Conservation (phyloP, 805 yeast species). For the Teunomyces panamensis region DNA sequence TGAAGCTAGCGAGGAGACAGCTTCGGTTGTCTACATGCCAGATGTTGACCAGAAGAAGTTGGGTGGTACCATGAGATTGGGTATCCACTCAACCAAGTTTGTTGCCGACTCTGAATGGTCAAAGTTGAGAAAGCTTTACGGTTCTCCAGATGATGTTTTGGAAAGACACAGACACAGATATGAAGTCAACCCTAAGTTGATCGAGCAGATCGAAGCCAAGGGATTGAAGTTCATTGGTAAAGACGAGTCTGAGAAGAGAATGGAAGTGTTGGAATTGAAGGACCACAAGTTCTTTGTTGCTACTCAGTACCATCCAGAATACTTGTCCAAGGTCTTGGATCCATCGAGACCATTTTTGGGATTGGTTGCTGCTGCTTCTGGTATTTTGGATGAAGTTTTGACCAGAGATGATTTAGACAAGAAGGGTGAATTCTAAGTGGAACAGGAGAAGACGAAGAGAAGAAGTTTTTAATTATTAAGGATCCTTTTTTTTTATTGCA, state of each 20-base stretch:
- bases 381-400: conserved; percentile 68
- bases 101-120: conserved; percentile 64
- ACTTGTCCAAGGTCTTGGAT: conserved; percentile 90
- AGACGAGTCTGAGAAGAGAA: conserved; percentile 85
- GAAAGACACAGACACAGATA: conserved; percentile 99
- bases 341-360: conserved; percentile 98
- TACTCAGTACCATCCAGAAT: conserved; percentile 98
- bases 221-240: conserved; percentile 91
- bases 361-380: conserved; percentile 89
- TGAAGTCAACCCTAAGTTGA: conserved; percentile 88
- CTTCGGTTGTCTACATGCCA: conserved; percentile 95
- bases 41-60: conserved; percentile 92
- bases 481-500: conserved; percentile 2
- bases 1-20: conserved; percentile 55
- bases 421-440: conserved; percentile 41
- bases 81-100: conserved; percentile 87
- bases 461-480: not conserved
- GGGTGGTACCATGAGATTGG: conserved; percentile 99
- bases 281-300: conserved; percentile 91
- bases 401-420: conserved; percentile 39
- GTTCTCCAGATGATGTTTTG: conserved; percentile 59
- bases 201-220: conserved; percentile 63
- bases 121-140: conserved; percentile 74
- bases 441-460: not conserved
- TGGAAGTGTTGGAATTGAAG: conserved; percentile 88